Conservation (phyloP, 768 basidiomycete species). For the Tubosaeta sp. region DNA sequence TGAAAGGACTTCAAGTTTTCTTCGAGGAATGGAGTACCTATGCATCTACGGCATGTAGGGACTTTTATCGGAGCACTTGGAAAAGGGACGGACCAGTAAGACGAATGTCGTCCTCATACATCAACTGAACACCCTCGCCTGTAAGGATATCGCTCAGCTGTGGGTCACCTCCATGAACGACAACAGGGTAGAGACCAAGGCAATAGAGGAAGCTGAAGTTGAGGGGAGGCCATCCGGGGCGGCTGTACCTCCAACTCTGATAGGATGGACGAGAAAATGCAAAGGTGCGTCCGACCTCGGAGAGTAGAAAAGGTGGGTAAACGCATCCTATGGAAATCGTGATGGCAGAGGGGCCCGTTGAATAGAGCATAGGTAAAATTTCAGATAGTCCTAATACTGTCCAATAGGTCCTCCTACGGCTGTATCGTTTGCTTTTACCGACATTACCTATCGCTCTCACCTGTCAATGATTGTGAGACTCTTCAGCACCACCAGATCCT, state of each 20-base stretch:
- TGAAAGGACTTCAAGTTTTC: conserved; percentile 96
- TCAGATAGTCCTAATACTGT: no score
- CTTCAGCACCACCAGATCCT: no score
- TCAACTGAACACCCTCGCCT: conserved; percentile 86
- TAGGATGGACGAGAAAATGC: conserved; percentile 96
- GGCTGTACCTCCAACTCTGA: conserved; percentile 97
- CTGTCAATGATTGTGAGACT: no score
- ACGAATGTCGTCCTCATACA: conserved; percentile 96
- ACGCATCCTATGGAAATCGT: conserved; percentile 99
- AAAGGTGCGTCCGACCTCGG: conserved; percentile 99
- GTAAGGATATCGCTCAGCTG: conserved; percentile 94
- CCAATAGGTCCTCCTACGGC: no score
- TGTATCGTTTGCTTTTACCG: no score
- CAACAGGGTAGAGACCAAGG: conserved; percentile 95
- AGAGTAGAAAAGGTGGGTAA: conserved; percentile 93
- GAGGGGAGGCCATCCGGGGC: conserved; percentile 85
- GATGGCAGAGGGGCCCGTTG: no score
- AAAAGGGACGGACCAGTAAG: conserved; percentile 69
- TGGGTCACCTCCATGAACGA: conserved; percentile 94
- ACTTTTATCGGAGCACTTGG: not conserved
- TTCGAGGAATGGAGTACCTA: conserved; percentile 95
- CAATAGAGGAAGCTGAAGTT: conserved; percentile 95
- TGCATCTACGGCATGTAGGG: conserved; percentile 50
- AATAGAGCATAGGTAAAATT: no score
- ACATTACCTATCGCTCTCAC: no score